Base-by-base conservation (phyloP, 306 rosid genomes). In the Nissolia schottii region DNA sequence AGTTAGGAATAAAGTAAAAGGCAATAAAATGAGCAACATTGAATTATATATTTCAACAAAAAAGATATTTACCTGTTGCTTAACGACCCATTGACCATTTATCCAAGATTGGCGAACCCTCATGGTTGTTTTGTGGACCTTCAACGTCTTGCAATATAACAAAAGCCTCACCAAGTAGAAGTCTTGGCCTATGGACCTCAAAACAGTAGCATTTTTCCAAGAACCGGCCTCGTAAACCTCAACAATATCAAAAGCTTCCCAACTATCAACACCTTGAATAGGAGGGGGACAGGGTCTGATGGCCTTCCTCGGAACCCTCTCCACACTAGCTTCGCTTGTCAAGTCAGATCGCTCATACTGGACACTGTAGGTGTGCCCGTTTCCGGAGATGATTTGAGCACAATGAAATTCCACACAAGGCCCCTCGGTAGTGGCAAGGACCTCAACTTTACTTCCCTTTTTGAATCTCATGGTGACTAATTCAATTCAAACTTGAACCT, bases 231-330 rank as follows among this genome's bases (percentile, higher is more conserved):
- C 77, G 34, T 82, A 88, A 28, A 85, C 90, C 84, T 94, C 99
- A 43, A 76, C 85, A 54, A 84, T 48, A 82, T 94, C 90, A 64
- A 86, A 85, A 41, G 67, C 82, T 15, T 29, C 66, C 96, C 90
- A 91, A 66, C 58, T 41, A 38, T 79, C 74, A 19, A 41, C 8
- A 54, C 71, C 77, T 71, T 24, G 24, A 24, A 64, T 70, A 5
- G 38, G 75, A 25, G 91, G 95, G 6, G 93, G 96, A 48, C 82
- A 82, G 3, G 95, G 99, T 82, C 96, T 85, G 56, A 91, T 76
- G 69, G 79, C 84, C 34, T 79, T 89, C 80, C 91, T 83, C 2
- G 85, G 60, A 62, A 91, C 92, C 76, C 82, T 82, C 83, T 81
- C 86, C 56, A 77, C 32, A 28, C 43, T 11, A 14, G 82, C 77